These are phyloP conservation scores for Cystobasidium onofrii DNA, from an alignment of 768 basidiomycete genomes.

Conservation along the genomic window DNA sequence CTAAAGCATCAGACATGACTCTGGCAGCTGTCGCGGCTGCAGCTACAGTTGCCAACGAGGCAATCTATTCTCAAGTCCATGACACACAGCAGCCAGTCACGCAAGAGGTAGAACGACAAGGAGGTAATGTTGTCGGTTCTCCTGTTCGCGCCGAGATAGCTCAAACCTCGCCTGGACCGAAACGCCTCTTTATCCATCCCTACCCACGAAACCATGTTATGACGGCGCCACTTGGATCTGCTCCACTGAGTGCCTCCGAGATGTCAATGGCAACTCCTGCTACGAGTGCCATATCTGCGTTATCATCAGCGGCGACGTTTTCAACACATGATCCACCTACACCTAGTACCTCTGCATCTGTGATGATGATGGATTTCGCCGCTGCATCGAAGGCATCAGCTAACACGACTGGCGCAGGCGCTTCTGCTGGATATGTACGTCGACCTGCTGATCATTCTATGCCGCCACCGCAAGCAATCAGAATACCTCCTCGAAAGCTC, in stretches of 20 bases:
- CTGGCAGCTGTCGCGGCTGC: neutral
- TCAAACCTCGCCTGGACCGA: neutral
- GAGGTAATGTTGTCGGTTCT: neutral
- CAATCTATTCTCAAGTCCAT: neutral
- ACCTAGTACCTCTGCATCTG: conserved; percentile 1
- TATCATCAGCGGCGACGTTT: neutral
- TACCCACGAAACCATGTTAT: neutral
- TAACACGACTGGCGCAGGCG: neutral
- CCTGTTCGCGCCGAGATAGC: neutral
- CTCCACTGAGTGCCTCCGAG: neutral
- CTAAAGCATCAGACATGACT: neutral
- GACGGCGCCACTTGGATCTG: neutral
- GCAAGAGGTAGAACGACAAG: neutral
- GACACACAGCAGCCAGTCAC: neutral
- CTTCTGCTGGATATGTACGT: neutral
- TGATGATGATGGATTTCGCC: neutral
- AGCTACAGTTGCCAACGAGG: neutral
- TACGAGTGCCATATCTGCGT: neutral
- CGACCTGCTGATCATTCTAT: too few relatives aligned
- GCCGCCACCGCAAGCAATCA: neutral
- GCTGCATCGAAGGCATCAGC: neutral
- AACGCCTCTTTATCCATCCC: conserved; percentile 5
- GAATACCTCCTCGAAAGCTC: neutral
- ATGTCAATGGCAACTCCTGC: neutral
- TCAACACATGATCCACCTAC: conserved; percentile 26